These are phyloP conservation scores for sunflower (Helianthus annuus) DNA, from an alignment of 129 eudicot species.

Conservation along the genomic window HanXRQr2.0-SUNRISE NC_035435.2:124291748-124292247, in stretches of 20 bases:
- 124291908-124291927: slow-evolving; percentile 18
- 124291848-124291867: slow-evolving; percentile 53
- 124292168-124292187: slow-evolving; percentile 51
- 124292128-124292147: slow-evolving; percentile 45
- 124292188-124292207: slow-evolving; percentile 51
- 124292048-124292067: slow-evolving; percentile 44
- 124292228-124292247: slow-evolving; percentile 23
- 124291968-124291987: slow-evolving; percentile 34
- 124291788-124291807: slow-evolving; percentile 50
- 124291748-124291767: slow-evolving; percentile 59
- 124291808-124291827: slow-evolving; percentile 47
- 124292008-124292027: slow-evolving; percentile 33
- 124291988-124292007: slow-evolving; percentile 44
- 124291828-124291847: slow-evolving; percentile 45
- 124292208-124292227: slow-evolving; percentile 38
- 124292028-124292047: slow-evolving; percentile 41
- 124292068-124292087: slow-evolving; percentile 54
- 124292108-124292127: slow-evolving; percentile 1
- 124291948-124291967: slow-evolving; percentile 41
- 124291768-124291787: slow-evolving; percentile 59
- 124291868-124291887: background rate
- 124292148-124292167: slow-evolving; percentile 49
- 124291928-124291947: slow-evolving; percentile 47
- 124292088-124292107: slow-evolving; percentile 43
- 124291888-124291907: background rate